These are phyloP conservation scores for Hypoxylon sp. DNA, from an alignment of 2,329 filamentous ascomycete genomes.

Conservation along the genomic window DNA sequence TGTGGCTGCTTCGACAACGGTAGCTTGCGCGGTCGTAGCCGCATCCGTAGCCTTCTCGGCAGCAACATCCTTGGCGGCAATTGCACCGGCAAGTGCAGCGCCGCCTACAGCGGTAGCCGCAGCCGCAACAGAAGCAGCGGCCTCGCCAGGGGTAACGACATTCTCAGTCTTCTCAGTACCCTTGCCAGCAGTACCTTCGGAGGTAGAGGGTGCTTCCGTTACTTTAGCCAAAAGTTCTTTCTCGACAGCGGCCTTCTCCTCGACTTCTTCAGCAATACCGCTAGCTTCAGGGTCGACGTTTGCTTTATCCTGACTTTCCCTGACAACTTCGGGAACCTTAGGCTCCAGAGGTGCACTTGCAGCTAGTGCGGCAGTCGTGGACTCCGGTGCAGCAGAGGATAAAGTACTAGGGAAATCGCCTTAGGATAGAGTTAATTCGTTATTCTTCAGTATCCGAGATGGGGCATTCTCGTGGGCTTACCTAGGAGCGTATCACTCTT, in stretches of 20 bases:
- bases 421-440: conserved; percentile 32
- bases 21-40: conserved; percentile 48
- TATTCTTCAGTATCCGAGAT: not conserved
- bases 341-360: conserved; percentile 59
- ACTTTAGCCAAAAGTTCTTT: conserved; percentile 77
- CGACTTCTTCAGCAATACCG: conserved; percentile 71
- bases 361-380: conserved; percentile 56
- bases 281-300: conserved; percentile 75
- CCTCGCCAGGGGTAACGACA: conserved; percentile 56
- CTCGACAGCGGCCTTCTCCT: conserved; percentile 78
- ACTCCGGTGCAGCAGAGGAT: conserved; percentile 56
- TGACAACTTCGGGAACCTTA: conserved; percentile 72
- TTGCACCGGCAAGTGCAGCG: conserved; percentile 51
- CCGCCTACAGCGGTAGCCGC: conserved; percentile 57
- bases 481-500: conserved; percentile 75
- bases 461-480: conserved; percentile 19
- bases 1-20: conserved; percentile 51
- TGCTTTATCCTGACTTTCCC: conserved; percentile 77
- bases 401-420: conserved; percentile 41
- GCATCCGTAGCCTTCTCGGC: conserved; percentile 57
- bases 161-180: conserved; percentile 66
- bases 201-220: conserved; percentile 67
- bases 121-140: conserved; percentile 56
- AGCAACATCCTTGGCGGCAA: conserved; percentile 56
- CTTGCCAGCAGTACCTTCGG: conserved; percentile 65